Base-by-base conservation (phyloP, 2,329 filamentous ascomycete genomes). In the Sporothrix euskadiensis region DNA sequence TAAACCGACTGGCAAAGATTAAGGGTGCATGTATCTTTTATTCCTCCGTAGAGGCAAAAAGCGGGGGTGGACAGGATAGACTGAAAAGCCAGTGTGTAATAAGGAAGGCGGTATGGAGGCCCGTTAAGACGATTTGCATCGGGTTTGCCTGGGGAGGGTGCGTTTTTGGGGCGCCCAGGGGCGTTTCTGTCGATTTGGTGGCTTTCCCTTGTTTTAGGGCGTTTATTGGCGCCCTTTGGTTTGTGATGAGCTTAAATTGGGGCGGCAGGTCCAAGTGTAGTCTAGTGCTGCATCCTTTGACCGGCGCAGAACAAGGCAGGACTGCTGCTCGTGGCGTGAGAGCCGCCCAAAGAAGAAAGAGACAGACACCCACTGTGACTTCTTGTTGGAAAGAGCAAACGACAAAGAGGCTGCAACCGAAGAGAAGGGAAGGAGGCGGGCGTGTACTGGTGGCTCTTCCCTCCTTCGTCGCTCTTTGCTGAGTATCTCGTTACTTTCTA, bases 41-140 rank as follows among this genome's bases (percentile, higher is more conserved):
- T 8, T 44, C 49, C 57, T 68, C 26, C 57, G 41, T 68, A 71
- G 66, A 57, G 72, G 72, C 44, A 44, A 65, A 73, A 73, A 73
- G 72, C 72, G 72, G 72, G 71, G 72, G 66, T 73, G 47, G 22
- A 39, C 52, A 68, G 71, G 72, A 57, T 69, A 26, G 22, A 59
- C 59, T 26, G 26, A 26, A 26, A 26, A 26, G 26, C 26, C 26
- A 68, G n/a, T 30, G 61, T 35, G 47, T n/a, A 44, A 10, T 9
- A 56, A n/a, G 71, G 49, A 61, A 72, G 71, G 52, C 63, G 63
- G 61, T 72, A 72, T 57, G 66, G 30, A 54, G 47, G 47, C 47
- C 47, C 52, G 52, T 49, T 6, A 22, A 22, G 39, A 22, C 12
- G 16, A 56, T 14, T 56, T 22, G 26, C 22, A 14, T 30, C 26